A percentile compares a stretch with the other conserved stretches of the same genome.
Conservation (phyloP, 805 yeast genomes). For the Metschnikowia koreensis region DNA sequence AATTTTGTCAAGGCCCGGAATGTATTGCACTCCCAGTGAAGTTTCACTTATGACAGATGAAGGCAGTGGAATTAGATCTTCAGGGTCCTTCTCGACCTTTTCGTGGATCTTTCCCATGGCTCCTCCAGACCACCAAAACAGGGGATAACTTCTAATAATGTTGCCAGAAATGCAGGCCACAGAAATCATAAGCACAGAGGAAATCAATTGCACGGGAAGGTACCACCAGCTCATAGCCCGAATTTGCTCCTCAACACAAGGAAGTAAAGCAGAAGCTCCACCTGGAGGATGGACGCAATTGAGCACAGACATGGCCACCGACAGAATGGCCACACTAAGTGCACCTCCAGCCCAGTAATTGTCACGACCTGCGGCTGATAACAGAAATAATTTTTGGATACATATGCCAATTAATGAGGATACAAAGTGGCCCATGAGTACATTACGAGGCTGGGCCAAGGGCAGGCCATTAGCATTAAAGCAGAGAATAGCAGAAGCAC, state of each 20-base stretch:
- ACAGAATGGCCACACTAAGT: slow-evolving; percentile 51
- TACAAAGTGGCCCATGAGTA: slow-evolving; percentile 55
- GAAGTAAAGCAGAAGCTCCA: slow-evolving; percentile 66
- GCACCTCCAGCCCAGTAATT: slow-evolving; percentile 60
- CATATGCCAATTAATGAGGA: slow-evolving; percentile 54
- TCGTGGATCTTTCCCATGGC: slow-evolving; percentile 13
- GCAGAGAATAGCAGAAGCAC: slow-evolving; percentile 60
- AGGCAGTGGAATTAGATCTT: neutral
- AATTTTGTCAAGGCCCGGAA: slow-evolving; percentile 15
- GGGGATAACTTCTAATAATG: slow-evolving; percentile 51
- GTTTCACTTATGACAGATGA: slow-evolving; percentile 1
- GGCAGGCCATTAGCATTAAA: slow-evolving; percentile 58
- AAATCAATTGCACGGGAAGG: slow-evolving; percentile 52
- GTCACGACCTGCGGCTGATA: slow-evolving; percentile 41
- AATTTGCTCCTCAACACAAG: slow-evolving; percentile 46
- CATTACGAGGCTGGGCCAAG: slow-evolving; percentile 62
- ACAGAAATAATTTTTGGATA: slow-evolving; percentile 51
- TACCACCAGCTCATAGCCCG: slow-evolving; percentile 64
- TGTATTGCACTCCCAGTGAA: slow-evolving; percentile 15
- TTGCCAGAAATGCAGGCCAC: slow-evolving; percentile 57
- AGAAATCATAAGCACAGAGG: slow-evolving; percentile 45
- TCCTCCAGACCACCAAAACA: slow-evolving; percentile 57
- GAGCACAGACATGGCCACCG: slow-evolving; percentile 51
- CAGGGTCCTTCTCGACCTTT: neutral
- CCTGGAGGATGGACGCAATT: slow-evolving; percentile 71